phyloP scores from a whole-genome alignment of 140 eudicot species.

The Erigeron philadelphicus region DNA sequence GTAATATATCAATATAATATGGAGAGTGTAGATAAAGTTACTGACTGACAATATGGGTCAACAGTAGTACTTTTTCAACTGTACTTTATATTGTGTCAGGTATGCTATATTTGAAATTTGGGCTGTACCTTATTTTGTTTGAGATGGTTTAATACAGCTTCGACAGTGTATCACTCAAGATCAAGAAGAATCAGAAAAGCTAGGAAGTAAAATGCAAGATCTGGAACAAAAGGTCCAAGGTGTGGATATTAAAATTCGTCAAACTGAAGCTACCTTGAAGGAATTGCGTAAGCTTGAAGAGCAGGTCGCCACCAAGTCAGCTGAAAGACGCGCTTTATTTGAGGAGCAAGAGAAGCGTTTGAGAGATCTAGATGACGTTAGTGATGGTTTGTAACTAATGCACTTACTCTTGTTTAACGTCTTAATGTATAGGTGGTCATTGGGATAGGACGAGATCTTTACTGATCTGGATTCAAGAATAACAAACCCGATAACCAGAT shows the following conservation, averaged over 20 bases:
- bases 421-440: background rate
- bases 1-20: too few relatives aligned
- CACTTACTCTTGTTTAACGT: conserved; percentile 3
- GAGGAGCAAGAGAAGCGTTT: conserved; percentile 43
- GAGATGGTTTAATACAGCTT: conserved; percentile 42
- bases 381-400: conserved; percentile 48
- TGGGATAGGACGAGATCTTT: background rate
- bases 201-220: conserved; percentile 58
- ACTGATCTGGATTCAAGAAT: background rate
- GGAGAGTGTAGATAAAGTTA: too few relatives aligned
- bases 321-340: conserved; percentile 56
- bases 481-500: background rate
- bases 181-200: conserved; percentile 66
- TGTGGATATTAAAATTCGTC: conserved; percentile 59
- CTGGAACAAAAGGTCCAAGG: conserved; percentile 49
- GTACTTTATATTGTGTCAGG: background rate
- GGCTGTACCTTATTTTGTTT: background rate
- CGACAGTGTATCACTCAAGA: conserved; percentile 73
- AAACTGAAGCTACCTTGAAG: conserved; percentile 49
- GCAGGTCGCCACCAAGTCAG: conserved; percentile 45
- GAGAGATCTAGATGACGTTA: conserved; percentile 52
- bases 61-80: too few relatives aligned
- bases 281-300: conserved; percentile 44
- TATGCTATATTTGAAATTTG: conserved; percentile 1
- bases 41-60: too few relatives aligned